Evolutionary conservation across 371 early-diverging fungal genomes (phyloP), one percentile per base, ranked within the genome.

Genomic region (Syncephalastrum sp.): DNA sequence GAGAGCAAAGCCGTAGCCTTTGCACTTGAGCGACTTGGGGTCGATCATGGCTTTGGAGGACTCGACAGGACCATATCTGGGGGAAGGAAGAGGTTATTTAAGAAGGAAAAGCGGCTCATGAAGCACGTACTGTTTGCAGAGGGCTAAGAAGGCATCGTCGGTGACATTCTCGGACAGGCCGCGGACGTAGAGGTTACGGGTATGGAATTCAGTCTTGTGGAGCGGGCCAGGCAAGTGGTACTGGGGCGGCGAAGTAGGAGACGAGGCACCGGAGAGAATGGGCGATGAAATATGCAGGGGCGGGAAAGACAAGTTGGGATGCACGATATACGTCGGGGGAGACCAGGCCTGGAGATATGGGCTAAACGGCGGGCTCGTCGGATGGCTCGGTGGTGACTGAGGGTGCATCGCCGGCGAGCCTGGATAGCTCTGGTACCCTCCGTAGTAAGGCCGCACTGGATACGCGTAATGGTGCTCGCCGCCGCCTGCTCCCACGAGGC

Each of bases 1-100:
- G 85, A 93, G 85, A 33, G 91, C 92, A 64, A 96, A 96, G 12
- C 96, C 96, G 69, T 89, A 93, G 0, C 95, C 94, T 70, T 91
- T 91, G 65, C 96, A 96, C 56, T 82, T 79, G 25, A 86, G 85
- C 2, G 91, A 84, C 27, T 76, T 79, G 51, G 82, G 86, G 66
- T 95, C 90, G 44, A 92, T 68, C 42, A 95, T 93, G 10, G 90
- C 84, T 62, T 95, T 96, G 55, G 88, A 86, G 17, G 93, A 91
- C 21, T 83, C 67, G 43, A 96, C 88, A 12, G 67, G 69, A 23
- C 96, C 96, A 63, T 79, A 92, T 14, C 88, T 89, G 54, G 1
- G 41, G 48, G 13, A 15, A 13, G 17, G 33, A 33, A 5, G 7
- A 21, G 38, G 41, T 29, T 3, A 29, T 33, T 52, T 12, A 14